Percentiles rank a stretch among this genome's conserved stretches.
Conservation (phyloP, 352 stramenopile species). For the Aphanomyces euteiches region DNA sequence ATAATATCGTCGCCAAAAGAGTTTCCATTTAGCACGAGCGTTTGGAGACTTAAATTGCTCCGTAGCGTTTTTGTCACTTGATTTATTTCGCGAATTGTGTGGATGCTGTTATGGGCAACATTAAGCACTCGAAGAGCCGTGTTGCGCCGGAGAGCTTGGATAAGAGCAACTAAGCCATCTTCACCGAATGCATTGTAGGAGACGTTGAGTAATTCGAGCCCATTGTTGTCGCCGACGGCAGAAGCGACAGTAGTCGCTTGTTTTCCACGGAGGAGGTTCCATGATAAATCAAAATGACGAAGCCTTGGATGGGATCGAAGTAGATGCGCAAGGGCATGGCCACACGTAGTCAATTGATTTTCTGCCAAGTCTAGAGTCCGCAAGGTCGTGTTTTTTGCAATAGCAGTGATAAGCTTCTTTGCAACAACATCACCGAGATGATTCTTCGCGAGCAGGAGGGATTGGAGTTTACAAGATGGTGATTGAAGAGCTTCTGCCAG, state of each 20-base stretch:
- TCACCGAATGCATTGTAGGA: constrained; percentile 20
- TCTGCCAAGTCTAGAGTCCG: constrained; percentile 2
- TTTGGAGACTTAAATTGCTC: not conserved
- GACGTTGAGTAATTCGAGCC: constrained; percentile 8
- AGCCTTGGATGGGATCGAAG: constrained; percentile 15
- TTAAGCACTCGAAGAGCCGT: constrained; percentile 4
- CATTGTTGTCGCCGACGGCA: constrained; percentile 18
- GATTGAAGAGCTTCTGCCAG: not conserved
- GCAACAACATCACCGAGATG: constrained; percentile 19
- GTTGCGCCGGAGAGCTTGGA: constrained; percentile 6
- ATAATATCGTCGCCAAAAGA: not conserved
- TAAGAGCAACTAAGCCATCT: not conserved
- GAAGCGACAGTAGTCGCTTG: not conserved
- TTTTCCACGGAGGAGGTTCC: constrained; percentile 17
- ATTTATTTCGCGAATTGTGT: not conserved
- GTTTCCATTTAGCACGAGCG: constrained; percentile 20
- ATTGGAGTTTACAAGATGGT: constrained; percentile 8
- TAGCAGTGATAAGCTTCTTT: not conserved
- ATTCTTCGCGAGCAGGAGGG: constrained; percentile 20
- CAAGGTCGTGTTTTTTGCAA: constrained; percentile 17
- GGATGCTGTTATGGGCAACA: constrained; percentile 23
- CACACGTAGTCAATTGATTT: constrained; percentile 1
- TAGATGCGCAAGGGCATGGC: not conserved
- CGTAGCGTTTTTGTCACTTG: constrained; percentile 9
- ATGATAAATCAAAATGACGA: constrained; percentile 16